Conservation (phyloP, 2,329 filamentous ascomycete genomes). For the Tolypocladium nubicola region DNA sequence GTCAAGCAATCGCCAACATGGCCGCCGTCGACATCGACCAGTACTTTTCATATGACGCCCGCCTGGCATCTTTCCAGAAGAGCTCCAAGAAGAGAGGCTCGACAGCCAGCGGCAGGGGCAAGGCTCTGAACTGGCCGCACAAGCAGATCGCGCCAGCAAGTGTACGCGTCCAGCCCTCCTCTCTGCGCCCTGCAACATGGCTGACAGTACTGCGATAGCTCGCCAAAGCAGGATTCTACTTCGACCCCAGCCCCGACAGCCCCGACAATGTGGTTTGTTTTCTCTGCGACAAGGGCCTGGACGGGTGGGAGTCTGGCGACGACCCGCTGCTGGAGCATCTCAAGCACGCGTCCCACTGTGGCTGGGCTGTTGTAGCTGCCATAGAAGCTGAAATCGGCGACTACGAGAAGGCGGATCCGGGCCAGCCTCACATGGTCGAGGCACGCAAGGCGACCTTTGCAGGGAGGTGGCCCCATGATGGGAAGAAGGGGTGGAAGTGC, state of each 20-base stretch:
- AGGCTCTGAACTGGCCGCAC: slow-evolving; percentile 69
- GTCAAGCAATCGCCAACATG: slow-evolving; percentile 14
- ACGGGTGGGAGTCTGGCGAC: slow-evolving; percentile 87
- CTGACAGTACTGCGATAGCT: slow-evolving; percentile 45
- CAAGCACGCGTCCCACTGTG: slow-evolving; percentile 70
- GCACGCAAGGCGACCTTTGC: slow-evolving; percentile 77
- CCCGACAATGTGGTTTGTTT: slow-evolving; percentile 89
- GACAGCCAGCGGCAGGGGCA: slow-evolving; percentile 41
- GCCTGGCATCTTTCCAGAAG: slow-evolving; percentile 69
- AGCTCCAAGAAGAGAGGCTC: slow-evolving; percentile 61
- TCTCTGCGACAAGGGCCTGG: slow-evolving; percentile 70
- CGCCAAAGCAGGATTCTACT: slow-evolving; percentile 86
- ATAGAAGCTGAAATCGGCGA: slow-evolving; percentile 52
- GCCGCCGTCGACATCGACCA: slow-evolving; percentile 27
- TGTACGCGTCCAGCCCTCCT: slow-evolving; percentile 9
- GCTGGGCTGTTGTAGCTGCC: slow-evolving; percentile 68
- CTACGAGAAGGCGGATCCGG: slow-evolving; percentile 62
- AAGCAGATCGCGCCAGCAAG: slow-evolving; percentile 21
- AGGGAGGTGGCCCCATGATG: slow-evolving; percentile 81
- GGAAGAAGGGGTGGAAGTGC: slow-evolving; percentile 79
- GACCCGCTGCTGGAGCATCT: slow-evolving; percentile 77
- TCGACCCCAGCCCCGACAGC: slow-evolving; percentile 61
- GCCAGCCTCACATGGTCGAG: slow-evolving; percentile 56
- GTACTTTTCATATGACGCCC: slow-evolving; percentile 59
- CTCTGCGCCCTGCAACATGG: background rate